phyloP scores from a whole-genome alignment of 108 stramenopile species.

The Conticribra weissflogii region DNA sequence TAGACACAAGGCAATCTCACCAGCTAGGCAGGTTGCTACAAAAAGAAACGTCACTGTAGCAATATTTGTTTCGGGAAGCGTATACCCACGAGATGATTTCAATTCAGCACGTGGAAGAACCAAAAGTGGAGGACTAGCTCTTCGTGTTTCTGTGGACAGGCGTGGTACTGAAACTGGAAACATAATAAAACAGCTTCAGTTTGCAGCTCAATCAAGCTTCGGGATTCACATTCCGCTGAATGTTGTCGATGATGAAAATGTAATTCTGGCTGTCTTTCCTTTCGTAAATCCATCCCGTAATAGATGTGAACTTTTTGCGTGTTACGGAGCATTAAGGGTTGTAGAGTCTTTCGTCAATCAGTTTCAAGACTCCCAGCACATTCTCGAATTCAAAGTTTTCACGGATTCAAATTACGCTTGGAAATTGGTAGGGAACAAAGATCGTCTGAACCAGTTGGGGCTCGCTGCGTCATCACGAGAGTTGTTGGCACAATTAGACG shows the following conservation, averaged over 20 bases:
- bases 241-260: conserved; percentile 9
- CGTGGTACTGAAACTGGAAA: neutral
- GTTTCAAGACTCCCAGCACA: conserved; percentile 10
- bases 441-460: conserved; percentile 44
- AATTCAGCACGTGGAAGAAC: conserved; percentile 36
- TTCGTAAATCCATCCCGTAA: conserved; percentile 49
- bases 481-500: conserved; percentile 31
- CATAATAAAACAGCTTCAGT: conserved; percentile 10
- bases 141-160: conserved; percentile 41
- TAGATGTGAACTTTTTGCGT: conserved; percentile 53
- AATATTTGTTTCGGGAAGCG: conserved; percentile 35
- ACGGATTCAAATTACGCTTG: conserved; percentile 59
- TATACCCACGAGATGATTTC: conserved; percentile 45
- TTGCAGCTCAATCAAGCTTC: conserved; percentile 33
- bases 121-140: conserved; percentile 44
- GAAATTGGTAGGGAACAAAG: conserved; percentile 40
- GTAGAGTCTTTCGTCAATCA: conserved; percentile 30
- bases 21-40: neutral
- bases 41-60: conserved; percentile 25
- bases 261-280: conserved; percentile 40
- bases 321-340: conserved; percentile 48
- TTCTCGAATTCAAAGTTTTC: conserved; percentile 32
- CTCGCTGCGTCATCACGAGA: conserved; percentile 21
- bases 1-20: neutral
- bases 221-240: conserved; percentile 22